Conservation (phyloP, 345 rosid species). For the Gossypium stocksii region DNA sequence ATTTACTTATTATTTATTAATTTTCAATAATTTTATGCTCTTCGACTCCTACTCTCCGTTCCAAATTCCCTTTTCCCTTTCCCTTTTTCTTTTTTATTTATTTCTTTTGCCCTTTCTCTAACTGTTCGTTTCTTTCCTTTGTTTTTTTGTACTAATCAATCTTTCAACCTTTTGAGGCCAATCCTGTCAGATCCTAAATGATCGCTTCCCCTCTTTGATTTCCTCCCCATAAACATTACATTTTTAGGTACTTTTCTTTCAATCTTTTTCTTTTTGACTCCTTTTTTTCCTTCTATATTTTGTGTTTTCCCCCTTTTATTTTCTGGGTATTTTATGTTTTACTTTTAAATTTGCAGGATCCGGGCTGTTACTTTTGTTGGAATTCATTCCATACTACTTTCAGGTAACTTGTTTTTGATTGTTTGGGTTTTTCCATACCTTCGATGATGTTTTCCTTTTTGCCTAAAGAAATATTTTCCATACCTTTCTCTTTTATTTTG, state of each 20-base stretch:
- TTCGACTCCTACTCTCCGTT: slow-evolving; percentile 5
- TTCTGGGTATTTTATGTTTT: slow-evolving; percentile 5
- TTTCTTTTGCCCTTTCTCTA: background rate
- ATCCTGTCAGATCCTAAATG: slow-evolving; percentile 30
- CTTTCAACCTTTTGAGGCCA: slow-evolving; percentile 1
- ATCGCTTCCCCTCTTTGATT: slow-evolving; percentile 24
- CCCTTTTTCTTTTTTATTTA: background rate
- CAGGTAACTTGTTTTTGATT: slow-evolving; percentile 25
- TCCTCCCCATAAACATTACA: background rate
- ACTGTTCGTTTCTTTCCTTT: too few relatives aligned
- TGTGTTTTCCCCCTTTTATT: background rate
- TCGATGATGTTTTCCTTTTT: background rate
- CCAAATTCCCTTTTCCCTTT: slow-evolving; percentile 12
- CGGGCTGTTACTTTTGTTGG: slow-evolving; percentile 4
- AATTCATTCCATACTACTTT: slow-evolving; percentile 12
- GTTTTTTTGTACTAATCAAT: background rate
- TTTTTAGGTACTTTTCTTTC: slow-evolving; percentile 18
- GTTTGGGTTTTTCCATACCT: slow-evolving; percentile 8
- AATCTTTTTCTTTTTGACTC: background rate
- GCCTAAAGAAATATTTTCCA: background rate
- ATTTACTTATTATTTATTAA: background rate
- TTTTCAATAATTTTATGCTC: slow-evolving; percentile 19
- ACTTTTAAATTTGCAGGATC: slow-evolving; percentile 25
- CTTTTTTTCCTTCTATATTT: background rate
- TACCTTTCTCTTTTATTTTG: background rate